Conservation (phyloP, 179 eudicot species). For the Beta corolliflora region DNA sequence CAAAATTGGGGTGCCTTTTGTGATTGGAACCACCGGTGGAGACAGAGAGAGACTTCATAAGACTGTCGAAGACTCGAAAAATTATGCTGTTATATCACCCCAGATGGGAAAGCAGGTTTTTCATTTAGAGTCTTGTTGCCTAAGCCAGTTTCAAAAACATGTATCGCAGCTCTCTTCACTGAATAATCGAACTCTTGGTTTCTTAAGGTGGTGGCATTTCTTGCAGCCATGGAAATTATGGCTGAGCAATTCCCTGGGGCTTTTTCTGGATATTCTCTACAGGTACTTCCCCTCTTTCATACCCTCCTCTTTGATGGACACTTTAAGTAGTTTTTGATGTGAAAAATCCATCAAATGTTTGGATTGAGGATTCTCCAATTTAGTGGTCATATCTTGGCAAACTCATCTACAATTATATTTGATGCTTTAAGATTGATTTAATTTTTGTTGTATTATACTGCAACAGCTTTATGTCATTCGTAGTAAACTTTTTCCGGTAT, state of each 20-base stretch:
- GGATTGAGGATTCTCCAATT: slow-evolving; percentile 4
- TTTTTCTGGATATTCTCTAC: slow-evolving; percentile 75
- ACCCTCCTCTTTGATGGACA: background rate
- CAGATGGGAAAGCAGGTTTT: slow-evolving; percentile 97
- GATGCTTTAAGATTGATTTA: background rate
- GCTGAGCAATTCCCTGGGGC: slow-evolving; percentile 95
- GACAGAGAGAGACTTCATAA: slow-evolving; percentile 76
- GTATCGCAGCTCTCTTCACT: background rate
- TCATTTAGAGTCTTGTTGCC: slow-evolving; percentile 1
- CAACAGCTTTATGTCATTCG: background rate
- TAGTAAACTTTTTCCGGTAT: background rate
- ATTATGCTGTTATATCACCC: slow-evolving; percentile 91
- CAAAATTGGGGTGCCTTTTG: slow-evolving; percentile 97
- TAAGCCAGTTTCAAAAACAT: slow-evolving; percentile 8
- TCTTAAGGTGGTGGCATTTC: slow-evolving; percentile 88
- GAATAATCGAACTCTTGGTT: slow-evolving; percentile 16
- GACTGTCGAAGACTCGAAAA: slow-evolving; percentile 68
- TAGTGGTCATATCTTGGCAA: background rate
- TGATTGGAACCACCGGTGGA: slow-evolving; percentile 97
- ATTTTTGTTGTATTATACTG: background rate
- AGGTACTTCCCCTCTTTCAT: slow-evolving; percentile 38
- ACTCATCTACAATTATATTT: background rate
- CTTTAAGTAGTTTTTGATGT: background rate
- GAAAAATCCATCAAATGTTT: background rate
- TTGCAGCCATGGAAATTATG: slow-evolving; percentile 97